Base-by-base conservation (phyloP, 2,329 filamentous ascomycete genomes). In the Calonectria pauciramosa region DNA sequence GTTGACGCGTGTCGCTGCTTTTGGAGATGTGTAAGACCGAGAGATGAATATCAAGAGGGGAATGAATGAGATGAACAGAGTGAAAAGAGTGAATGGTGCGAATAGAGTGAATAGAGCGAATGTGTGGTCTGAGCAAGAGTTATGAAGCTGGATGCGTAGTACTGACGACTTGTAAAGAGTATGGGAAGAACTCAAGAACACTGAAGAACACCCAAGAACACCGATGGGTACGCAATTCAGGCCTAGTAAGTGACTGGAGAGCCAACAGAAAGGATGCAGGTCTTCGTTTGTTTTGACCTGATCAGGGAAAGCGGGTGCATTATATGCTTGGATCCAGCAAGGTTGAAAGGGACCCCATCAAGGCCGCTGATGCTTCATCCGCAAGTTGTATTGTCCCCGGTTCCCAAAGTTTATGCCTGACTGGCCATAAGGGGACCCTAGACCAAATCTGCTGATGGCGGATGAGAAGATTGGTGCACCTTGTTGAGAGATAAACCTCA, bases 1-100 rank as follows among this genome's bases (percentile, higher is more conserved):
- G 56, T 60, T 16, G 38, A 60, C 34, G 56, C 56, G 34, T 41
- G 56, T 60, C 56, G 56, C 56, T 60, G 23, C 34, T 60, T 60
- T 60, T 36, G 56, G 56, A 18, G 13, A 26, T 14, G 34, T 36
- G 54, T 18, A 41, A 28, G 23, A 60, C 23, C 34, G 34, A 14
- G 28, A 41, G 56, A 60, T 60, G 56, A 47, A 47, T 47, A 23
- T 47, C 8, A 23, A 8, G 20, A 23, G 41, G 20, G 1, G 20
- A 23, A 13, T 47, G 44, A 47, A 47, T 23, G 11, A 10, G 41
- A n/a, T n/a, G 41, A 44, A n/a, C 8, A 32, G 30, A 23, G n/a
- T n/a, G 41, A 44, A 10, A 10, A 44, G 41, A 10, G 41, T n/a
- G 41, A 44, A n/a, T 32, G 3, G 20, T 13, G 10, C 23, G 44